These are phyloP conservation scores for Aegilops tauschii DNA, from an alignment of 176 grass and related monocot species.

Conservation along the genomic window DNA sequence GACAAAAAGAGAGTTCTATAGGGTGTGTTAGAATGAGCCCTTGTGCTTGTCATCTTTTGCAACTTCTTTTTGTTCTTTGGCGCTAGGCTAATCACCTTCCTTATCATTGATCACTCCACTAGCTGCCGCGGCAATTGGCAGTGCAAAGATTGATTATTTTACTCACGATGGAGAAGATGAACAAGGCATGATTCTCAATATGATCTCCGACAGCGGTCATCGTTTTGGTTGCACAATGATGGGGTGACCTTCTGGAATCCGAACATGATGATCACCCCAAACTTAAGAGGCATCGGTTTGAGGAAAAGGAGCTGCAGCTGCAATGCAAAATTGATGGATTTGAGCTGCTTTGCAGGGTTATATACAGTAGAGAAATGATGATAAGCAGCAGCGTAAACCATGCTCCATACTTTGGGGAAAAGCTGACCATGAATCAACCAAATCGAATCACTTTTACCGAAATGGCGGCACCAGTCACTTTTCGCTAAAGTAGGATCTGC, in stretches of 20 bases:
- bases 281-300: neutral
- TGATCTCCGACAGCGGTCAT: constrained; percentile 23
- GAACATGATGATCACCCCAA: constrained; percentile 22
- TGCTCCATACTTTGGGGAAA: constrained; percentile 24
- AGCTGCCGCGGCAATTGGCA: neutral
- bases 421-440: constrained; percentile 1
- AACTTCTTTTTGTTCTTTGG: constrained; percentile 13
- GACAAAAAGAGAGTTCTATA: constrained; percentile 23
- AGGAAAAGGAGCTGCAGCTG: constrained; percentile 3
- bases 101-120: constrained; percentile 20
- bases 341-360: neutral
- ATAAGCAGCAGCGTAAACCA: constrained; percentile 12
- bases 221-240: constrained; percentile 21
- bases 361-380: constrained; percentile 25
- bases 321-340: constrained; percentile 27
- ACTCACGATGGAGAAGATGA: constrained; percentile 5
- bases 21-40: neutral
- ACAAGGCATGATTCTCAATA: constrained; percentile 11
- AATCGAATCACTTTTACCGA: neutral
- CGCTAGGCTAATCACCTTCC: constrained; percentile 9
- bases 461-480: neutral
- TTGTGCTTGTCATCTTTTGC: neutral
- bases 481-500: constrained; percentile 6
- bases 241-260: constrained; percentile 26
- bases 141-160: constrained; percentile 5